Evolutionary conservation across 2,329 filamentous ascomycete genomes (phyloP), one percentile per base, ranked within the genome.

Genomic region (Pseudocercospora musae): DNA sequence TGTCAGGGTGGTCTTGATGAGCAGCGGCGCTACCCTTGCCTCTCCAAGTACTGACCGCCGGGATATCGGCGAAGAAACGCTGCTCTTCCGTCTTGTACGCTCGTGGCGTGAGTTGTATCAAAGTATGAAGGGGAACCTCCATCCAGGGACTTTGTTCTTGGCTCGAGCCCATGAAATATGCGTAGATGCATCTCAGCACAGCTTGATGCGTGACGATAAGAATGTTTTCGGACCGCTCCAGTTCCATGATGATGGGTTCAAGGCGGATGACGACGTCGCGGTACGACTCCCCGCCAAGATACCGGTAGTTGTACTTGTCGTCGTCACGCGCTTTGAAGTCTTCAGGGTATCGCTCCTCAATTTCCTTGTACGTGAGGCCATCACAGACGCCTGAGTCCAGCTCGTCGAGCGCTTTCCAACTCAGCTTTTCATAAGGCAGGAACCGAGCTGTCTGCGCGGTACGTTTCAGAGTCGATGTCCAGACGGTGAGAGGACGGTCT

Each of bases 301-400:
- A 99, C 61, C 95, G 92, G 80, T 99, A 99, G 81, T 99, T 98
- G 85, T 98, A 98, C 79, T 99, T 99, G 82, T 99, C 95, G 69
- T 96, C 92, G 77, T 99, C 95, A 66, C 95, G 91, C 33, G 94
- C 92, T 55, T 88, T 87, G 79, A 99, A 99, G 79, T 99, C 95
- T 69, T 97, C 93, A 0, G 95, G 95, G 75, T 91, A 98, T 59
- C 85, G 81, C 72, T 96, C 87, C 72, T 95, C 92, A 74, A 99
- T 98, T 75, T 99, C 90, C 72, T 92, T 91, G 76, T 97, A 97
- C 1, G 95, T 99, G 76, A 98, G 87, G 59, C 94, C 93, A 72
- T 99, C 95, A 79, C 95, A 99, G 53, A 98, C 91, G 56, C 95
- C 95, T 1, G 92, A 93, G 76, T 99, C 95, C 40, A 99, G 88